Conservation (phyloP, 495 filamentous ascomycete genomes). For the Xylaria acuta region DNA sequence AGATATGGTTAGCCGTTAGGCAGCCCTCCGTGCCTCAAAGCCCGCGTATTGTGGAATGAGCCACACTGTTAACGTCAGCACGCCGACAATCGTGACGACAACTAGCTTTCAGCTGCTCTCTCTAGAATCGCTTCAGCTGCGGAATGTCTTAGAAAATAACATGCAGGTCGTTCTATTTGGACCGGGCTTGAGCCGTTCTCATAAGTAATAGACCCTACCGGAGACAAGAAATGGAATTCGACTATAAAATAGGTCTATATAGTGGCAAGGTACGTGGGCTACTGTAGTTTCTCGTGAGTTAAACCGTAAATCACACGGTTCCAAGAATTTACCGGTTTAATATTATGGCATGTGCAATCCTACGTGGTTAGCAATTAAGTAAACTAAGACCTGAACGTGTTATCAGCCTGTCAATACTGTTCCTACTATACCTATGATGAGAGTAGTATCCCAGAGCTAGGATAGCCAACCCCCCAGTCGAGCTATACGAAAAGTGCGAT, state of each 20-base stretch:
- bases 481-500: neutral
- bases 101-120: neutral
- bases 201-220: neutral
- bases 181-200: neutral
- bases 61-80: slow-evolving; percentile 13
- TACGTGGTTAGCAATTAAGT: neutral
- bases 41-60: neutral
- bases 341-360: neutral
- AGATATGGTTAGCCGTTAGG: neutral
- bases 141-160: neutral
- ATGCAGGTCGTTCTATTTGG: neutral
- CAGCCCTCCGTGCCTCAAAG: neutral
- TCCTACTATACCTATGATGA: too few relatives aligned
- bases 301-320: neutral
- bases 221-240: neutral
- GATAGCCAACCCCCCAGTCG: neutral
- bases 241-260: neutral
- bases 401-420: neutral
- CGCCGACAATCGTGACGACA: neutral
- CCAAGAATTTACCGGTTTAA: neutral
- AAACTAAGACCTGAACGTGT: neutral
- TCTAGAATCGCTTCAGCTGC: neutral
- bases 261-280: too few relatives aligned
- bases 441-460: neutral
- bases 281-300: neutral